phyloP scores from a whole-genome alignment of 2,329 filamentous ascomycete species.

The Cytospora chrysosperma region DNA sequence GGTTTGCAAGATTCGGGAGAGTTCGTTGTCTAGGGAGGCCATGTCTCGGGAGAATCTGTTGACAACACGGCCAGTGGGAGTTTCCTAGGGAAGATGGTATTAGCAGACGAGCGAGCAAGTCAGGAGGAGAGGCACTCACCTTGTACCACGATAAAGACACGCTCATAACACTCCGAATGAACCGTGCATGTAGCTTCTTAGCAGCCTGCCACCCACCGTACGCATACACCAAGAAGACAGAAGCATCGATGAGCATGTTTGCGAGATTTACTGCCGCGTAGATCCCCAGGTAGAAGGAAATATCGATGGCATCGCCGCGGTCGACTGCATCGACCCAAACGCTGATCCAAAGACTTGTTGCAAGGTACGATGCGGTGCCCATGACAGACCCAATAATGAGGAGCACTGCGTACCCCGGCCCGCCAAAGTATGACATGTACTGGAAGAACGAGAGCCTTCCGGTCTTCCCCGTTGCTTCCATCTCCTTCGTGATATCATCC shows the following conservation, averaged over 20 bases:
- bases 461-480: constrained; percentile 45
- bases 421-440: constrained; percentile 53
- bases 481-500: constrained; percentile 48
- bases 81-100: constrained; percentile 24
- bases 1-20: constrained; percentile 46
- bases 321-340: constrained; percentile 54
- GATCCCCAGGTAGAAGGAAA: constrained; percentile 53
- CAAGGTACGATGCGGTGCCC: constrained; percentile 42
- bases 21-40: constrained; percentile 50
- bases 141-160: constrained; percentile 60
- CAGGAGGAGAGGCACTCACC: background rate
- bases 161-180: constrained; percentile 51
- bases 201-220: constrained; percentile 58
- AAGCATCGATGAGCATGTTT: constrained; percentile 43
- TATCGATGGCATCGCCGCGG: constrained; percentile 42
- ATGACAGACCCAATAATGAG: constrained; percentile 42
- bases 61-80: constrained; percentile 35
- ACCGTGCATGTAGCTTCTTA: constrained; percentile 49
- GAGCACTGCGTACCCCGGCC: constrained; percentile 41
- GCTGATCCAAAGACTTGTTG: constrained; percentile 48
- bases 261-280: constrained; percentile 47
- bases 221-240: constrained; percentile 49
- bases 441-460: constrained; percentile 44
- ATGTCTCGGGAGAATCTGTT: constrained; percentile 43
- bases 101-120: background rate